Evolutionary conservation across 345 rosid genomes (phyloP).

Genomic region (Aegle marmelos): DNA sequence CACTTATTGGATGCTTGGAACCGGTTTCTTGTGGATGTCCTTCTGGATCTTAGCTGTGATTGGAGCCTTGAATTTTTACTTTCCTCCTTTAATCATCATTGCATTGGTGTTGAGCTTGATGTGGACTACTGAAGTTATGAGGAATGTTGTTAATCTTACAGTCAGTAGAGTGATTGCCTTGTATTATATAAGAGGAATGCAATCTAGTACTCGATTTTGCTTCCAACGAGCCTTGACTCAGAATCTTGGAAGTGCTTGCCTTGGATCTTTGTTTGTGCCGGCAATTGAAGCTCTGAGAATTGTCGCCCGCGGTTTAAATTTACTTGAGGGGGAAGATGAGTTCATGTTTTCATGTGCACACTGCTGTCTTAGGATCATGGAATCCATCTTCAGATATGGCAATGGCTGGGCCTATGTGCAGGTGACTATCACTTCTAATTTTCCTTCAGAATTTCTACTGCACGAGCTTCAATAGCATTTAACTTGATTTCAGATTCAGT

Average conservation of each 20-base stretch:
- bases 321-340: slow-evolving; percentile 97
- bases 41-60: slow-evolving; percentile 86
- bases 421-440: slow-evolving; percentile 35
- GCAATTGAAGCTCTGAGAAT: slow-evolving; percentile 86
- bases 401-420: slow-evolving; percentile 99
- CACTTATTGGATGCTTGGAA: slow-evolving; percentile 73
- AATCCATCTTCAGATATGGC: slow-evolving; percentile 70
- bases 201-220: slow-evolving; percentile 75
- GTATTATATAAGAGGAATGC: slow-evolving; percentile 89
- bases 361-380: slow-evolving; percentile 84
- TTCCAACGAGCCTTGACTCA: slow-evolving; percentile 82
- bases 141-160: slow-evolving; percentile 83
- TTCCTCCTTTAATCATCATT: slow-evolving; percentile 53
- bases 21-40: slow-evolving; percentile 97
- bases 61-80: slow-evolving; percentile 76
- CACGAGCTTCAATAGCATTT: neutral
- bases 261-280: slow-evolving; percentile 91
- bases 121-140: slow-evolving; percentile 94
- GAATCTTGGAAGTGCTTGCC: slow-evolving; percentile 93
- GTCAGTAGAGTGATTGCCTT: slow-evolving; percentile 74
- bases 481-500: neutral
- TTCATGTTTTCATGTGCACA: slow-evolving; percentile 99
- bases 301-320: slow-evolving; percentile 73
- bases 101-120: slow-evolving; percentile 54
- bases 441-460: neutral